Conservation (phyloP, 1,284 basidiomycete species). For the Peniophora sp. region DNA sequence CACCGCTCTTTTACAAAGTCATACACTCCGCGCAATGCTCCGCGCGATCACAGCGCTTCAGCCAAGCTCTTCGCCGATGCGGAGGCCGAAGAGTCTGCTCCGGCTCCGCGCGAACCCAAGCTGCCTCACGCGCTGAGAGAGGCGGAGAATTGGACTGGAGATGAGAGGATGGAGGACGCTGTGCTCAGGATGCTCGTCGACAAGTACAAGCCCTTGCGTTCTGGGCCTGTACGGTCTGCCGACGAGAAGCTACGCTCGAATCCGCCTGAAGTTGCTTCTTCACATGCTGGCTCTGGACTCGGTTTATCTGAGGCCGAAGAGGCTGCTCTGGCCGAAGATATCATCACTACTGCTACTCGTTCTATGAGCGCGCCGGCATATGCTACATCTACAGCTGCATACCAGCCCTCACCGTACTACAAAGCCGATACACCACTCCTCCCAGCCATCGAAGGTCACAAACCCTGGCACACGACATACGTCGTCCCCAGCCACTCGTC, state of each 20-base stretch:
- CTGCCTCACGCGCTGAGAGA: constrained; percentile 13
- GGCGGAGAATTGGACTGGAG: constrained; percentile 67
- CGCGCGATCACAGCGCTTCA: constrained; percentile 33
- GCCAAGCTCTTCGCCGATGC: constrained; percentile 71
- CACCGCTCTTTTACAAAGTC: too few species aligned
- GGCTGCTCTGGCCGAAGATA: too few species aligned
- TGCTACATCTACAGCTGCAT: neutral
- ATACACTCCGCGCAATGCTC: neutral
- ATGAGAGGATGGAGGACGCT: constrained; percentile 64
- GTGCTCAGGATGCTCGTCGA: constrained; percentile 82
- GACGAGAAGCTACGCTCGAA: constrained; percentile 66
- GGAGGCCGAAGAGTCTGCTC: constrained; percentile 38
- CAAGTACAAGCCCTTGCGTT: constrained; percentile 74
- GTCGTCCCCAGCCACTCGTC: constrained; percentile 47
- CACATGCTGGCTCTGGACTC: neutral
- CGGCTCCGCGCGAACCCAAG: neutral
- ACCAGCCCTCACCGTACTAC: neutral
- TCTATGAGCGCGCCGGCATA: neutral
- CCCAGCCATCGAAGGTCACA: constrained; percentile 45
- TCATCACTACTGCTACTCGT: too few species aligned
- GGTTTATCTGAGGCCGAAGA: constrained; percentile 5
- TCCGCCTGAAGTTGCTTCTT: constrained; percentile 16
- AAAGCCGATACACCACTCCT: constrained; percentile 42
- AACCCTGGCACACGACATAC: constrained; percentile 66
- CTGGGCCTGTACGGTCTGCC: constrained; percentile 53